Base-by-base conservation (phyloP, 2,329 filamentous ascomycete genomes). In the Trichophyton verrucosum region DNA sequence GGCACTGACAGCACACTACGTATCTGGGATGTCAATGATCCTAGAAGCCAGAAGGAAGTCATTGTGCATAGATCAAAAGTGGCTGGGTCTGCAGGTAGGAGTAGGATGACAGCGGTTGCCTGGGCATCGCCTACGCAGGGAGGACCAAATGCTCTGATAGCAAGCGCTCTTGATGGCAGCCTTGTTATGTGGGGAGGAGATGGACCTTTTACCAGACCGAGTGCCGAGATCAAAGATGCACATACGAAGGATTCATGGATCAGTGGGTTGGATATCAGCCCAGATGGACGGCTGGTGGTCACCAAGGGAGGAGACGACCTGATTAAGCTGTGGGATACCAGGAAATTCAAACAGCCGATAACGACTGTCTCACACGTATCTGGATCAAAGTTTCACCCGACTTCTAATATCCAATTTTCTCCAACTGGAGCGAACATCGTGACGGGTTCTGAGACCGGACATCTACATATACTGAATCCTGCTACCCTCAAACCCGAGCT, bases 1-100 rank as follows among this genome's bases (percentile, higher is more conserved):
- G 91, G 91, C 6, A 95, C 91, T 7, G 94, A 99, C 72, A 96
- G 92, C 71, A 99, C 94, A 1, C 76, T 99, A 64, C 84, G 94
- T 61, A 96, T 99, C 70, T 99, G 94, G 94, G 92, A 99, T 71
- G 83, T 96, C 67, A 96, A 96, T 74, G 86, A 92, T 67, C 89
- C 91, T 68, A 84, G 91, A 64, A 84, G 85, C 60, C 94, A 99
- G 73, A 95, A 90, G 73, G 89, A 96, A 57, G 87, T 99, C 13
- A 88, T 99, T 64, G 91, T 96, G 20, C 91, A 96, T 78, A 97
- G 97, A 74, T 96, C 92, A 7, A 89, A 85, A 70, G 86, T 86
- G n/a, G 83, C 88, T 7, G 94, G 92, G 0, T 87, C 87, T 51
- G 94, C 91, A 27, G 94, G 94, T 11, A 85, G 94, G 69, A 94